Conservation (phyloP, 345 rosid genomes). For the Eucalyptus pumila region DNA sequence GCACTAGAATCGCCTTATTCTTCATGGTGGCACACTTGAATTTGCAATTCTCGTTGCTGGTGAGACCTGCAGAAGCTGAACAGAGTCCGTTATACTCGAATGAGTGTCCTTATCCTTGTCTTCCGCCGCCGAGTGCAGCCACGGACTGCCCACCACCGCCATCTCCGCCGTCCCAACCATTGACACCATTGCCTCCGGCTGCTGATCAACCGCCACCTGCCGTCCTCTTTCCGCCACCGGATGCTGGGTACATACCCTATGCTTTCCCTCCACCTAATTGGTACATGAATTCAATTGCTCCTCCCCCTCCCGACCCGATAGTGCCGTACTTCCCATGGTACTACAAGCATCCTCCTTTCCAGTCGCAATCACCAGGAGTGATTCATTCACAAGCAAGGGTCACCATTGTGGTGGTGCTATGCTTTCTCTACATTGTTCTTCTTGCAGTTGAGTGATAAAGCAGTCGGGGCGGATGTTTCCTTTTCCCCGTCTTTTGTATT, state of each 20-base stretch:
- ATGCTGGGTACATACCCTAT: background rate
- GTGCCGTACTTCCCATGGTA: slow-evolving; percentile 42
- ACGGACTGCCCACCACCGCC: slow-evolving; percentile 21
- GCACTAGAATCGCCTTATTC: background rate
- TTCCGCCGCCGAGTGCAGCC: slow-evolving; percentile 15
- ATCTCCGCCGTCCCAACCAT: background rate
- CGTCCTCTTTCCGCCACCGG: background rate
- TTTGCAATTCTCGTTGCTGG: background rate
- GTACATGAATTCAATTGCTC: background rate
- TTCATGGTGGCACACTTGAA: background rate
- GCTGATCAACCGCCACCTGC: background rate
- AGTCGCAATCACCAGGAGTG: background rate
- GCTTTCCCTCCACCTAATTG: background rate
- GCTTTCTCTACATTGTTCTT: background rate
- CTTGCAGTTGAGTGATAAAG: background rate
- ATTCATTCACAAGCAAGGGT: background rate
- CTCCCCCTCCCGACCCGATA: slow-evolving; percentile 52
- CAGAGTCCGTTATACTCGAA: background rate
- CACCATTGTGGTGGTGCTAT: background rate
- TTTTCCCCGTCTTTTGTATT: background rate
- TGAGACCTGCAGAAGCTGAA: background rate
- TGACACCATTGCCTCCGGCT: background rate
- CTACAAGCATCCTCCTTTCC: slow-evolving; percentile 33
- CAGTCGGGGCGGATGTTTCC: background rate
- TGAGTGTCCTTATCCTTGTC: slow-evolving; percentile 20